Conservation (phyloP, 352 stramenopile genomes). For the Plasmopara halstedii region DNA sequence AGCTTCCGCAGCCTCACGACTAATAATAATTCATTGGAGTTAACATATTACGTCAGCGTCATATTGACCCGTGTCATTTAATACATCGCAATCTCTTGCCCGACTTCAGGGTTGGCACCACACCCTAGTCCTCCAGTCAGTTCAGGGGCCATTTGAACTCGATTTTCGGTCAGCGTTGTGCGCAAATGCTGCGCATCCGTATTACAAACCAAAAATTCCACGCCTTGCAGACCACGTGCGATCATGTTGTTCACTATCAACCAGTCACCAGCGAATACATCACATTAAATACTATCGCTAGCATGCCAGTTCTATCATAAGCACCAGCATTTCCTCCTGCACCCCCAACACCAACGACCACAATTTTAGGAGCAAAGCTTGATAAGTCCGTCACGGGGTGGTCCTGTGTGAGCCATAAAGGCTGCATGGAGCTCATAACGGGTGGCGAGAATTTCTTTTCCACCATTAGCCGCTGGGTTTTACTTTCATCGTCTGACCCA, state of each 20-base stretch:
- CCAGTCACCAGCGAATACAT: not conserved
- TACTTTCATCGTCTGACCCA: conserved; percentile 5
- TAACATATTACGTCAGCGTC: not conserved
- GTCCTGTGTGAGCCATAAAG: conserved; percentile 66
- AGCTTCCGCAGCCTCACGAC: conserved; percentile 63
- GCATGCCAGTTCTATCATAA: not conserved
- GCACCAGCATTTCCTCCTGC: conserved; percentile 82
- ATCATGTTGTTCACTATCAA: conserved; percentile 86
- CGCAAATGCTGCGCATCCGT: conserved; percentile 88
- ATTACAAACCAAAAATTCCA: conserved; percentile 89
- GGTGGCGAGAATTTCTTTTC: conserved; percentile 36
- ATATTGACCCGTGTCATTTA: not conserved
- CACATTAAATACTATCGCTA: too few relatives aligned
- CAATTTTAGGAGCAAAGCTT: conserved; percentile 79
- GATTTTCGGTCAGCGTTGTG: conserved; percentile 86
- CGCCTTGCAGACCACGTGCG: conserved; percentile 65
- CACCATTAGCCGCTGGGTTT: not conserved
- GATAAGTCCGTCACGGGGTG: conserved; percentile 55
- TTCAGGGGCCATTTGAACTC: conserved; percentile 84
- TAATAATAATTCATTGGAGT: conserved; percentile 11
- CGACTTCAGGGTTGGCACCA: conserved; percentile 76
- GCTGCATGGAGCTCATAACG: conserved; percentile 49
- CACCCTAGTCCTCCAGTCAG: conserved; percentile 77
- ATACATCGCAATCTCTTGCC: conserved; percentile 20
- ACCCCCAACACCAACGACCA: conserved; percentile 81